Base-by-base conservation (phyloP, 2,329 filamentous ascomycete genomes). In the Talaromyces verruculosus region DNA sequence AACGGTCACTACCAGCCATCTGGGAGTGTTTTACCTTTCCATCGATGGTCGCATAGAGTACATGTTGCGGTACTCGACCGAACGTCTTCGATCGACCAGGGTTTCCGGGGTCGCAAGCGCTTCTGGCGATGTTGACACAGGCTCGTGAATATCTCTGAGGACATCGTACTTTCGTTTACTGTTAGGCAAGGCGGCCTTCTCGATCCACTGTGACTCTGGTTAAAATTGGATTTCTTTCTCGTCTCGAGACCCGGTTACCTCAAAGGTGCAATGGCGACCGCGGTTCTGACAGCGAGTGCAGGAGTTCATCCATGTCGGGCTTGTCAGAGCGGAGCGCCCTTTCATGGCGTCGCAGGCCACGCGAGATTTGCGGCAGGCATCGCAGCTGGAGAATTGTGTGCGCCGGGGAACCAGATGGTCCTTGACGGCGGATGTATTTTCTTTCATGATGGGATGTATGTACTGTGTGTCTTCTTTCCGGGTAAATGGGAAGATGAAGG, bases 341-440 rank as follows among this genome's bases (percentile, higher is more conserved):
- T 69, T 68, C 59, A 70, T 65, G 35, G 75, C 74, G 63, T 77
- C 74, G 63, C 75, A 77, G 15, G 70, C 70, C 49, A 76, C 74
- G 3, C 74, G 70, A 28, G 74, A 72, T 28, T 69, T 70, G 33
- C 75, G 74, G 58, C 74, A 76, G 19, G 70, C 69, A 68, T 77
- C 75, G 60, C 75, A 77, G 62, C 74, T 76, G 11, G 75, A 77
- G 61, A 75, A 77, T 53, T 77, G 75, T 30, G 68, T 73, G 33
- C 74, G 72, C 19, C 72, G 72, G 3, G 64, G 64, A 8, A 65
- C 57, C 8, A 60, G 17, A 5, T 45, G 22, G 17, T 45, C 57
- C 15, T 60, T 60, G 3, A 19, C 15, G 39, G 25, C 8, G 15
- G 39, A 33, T n/a, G 15, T 11, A n/a, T 17, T 6, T 33, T 53